Evolutionary conservation across 306 rosid species (phyloP), one percentile per base, ranked within the genome.

Genomic region (Dalbergia oliveri): DNA sequence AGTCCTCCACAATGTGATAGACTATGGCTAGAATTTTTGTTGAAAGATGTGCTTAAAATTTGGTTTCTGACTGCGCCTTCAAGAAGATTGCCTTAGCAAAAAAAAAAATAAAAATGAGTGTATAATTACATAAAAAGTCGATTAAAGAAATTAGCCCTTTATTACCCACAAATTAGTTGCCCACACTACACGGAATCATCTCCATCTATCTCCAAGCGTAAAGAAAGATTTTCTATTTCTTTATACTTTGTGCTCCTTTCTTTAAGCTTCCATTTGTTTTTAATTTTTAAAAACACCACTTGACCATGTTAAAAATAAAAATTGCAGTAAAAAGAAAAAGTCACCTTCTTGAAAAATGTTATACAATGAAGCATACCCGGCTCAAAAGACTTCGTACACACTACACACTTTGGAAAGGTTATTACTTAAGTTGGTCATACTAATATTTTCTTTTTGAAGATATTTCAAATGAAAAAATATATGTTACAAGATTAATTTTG

Each of bases 201-300:
- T 23, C 37, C 13, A 18, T 18, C 43, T 26, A 69, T 69, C 34
- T 43, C 82, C 43, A 35, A 51, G 53, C 82, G 86, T 82, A 76
- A 82, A 76, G 86, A 35, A 82, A 76, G 39, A 62, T 23, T 4
- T 23, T 59, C 43, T 12, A 50, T 9, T 11, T 16, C 72, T 3
- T 50, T 2, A 35, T 41, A 23, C 79, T 41, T 63, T 19, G 64
- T 54, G 47, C 26, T 37, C 77, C 54, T 60, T 21, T 49, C 76
- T 69, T 60, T 49, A 69, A 79, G 83, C 71, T 0, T 79, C 37
- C 44, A 33, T 47, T 59, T 54, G 44, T 39, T 11, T 8, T 54
- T 53, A n/a, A 26, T 26, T 41, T 37, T 5, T 39, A 6, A 5
- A 68, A 21, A 26, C 1, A 47, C 49, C 5, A 44, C 18, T 1